A percentile compares a stretch with the other conserved stretches of the same genome.
These are phyloP conservation scores for Phytopythium chamaehyphon DNA, from an alignment of 352 stramenopile genomes.

Conservation along the genomic window DNA sequence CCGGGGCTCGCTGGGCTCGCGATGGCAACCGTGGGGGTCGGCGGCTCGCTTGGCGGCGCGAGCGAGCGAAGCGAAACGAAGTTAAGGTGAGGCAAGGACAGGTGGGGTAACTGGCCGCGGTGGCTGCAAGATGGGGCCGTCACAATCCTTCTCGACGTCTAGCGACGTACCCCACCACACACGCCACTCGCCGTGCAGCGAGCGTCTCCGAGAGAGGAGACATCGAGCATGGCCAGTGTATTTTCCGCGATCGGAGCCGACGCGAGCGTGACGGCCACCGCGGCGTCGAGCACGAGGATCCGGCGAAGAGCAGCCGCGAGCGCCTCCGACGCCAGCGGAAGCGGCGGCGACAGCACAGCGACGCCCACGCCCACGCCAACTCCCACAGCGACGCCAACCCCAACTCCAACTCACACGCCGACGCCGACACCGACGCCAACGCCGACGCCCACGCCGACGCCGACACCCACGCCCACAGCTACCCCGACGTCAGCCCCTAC, in stretches of 20 bases:
- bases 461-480: background rate
- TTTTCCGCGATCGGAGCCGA: constrained; percentile 1
- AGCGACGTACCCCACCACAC: constrained; percentile 24
- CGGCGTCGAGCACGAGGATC: constrained; percentile 1
- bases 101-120: too few species aligned
- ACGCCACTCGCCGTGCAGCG: constrained; percentile 5
- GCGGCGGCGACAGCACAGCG: background rate
- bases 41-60: too few species aligned
- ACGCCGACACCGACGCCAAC: background rate
- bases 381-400: background rate
- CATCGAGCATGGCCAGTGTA: constrained; percentile 6
- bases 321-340: background rate
- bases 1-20: too few species aligned
- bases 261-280: background rate
- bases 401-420: background rate
- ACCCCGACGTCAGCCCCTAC: background rate
- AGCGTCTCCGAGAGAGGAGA: background rate
- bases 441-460: background rate
- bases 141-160: constrained; percentile 41
- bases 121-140: background rate
- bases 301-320: constrained; percentile 3
- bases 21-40: too few species aligned
- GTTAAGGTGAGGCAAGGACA: too few species aligned
- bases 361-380: background rate
- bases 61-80: too few species aligned